These are phyloP conservation scores for Trypanosoma boissoni DNA, from an alignment of 208 protist species.

Conservation along the genomic window DNA sequence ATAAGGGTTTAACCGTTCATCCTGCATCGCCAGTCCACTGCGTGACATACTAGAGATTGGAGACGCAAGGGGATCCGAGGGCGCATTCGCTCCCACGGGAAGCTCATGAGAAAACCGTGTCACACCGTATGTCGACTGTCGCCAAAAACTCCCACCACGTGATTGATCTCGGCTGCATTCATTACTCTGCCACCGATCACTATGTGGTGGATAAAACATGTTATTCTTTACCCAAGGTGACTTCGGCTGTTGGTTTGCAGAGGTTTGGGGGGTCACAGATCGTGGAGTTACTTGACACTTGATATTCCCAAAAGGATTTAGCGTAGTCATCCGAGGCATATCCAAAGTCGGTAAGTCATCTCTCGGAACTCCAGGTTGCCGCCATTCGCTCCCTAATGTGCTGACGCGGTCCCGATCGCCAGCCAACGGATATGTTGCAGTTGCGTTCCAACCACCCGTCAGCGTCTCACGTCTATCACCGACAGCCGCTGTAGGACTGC, in stretches of 20 bases:
- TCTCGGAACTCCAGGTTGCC: neutral
- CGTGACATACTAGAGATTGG: conserved; percentile 18
- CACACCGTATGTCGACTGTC: neutral
- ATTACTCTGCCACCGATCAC: conserved; percentile 22
- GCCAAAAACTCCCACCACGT: conserved; percentile 13
- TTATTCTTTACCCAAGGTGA: neutral
- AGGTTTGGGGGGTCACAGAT: no score
- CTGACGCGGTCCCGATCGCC: neutral
- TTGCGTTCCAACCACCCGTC: neutral
- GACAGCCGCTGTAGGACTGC: neutral
- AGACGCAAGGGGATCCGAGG: conserved; percentile 12
- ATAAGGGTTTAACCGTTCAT: conserved; percentile 11
- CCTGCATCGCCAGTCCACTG: conserved; percentile 10
- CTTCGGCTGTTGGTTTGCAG: neutral
- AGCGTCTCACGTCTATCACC: neutral
- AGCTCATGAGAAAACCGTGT: neutral
- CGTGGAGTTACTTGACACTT: conserved; percentile 8
- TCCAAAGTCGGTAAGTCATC: conserved; percentile 14
- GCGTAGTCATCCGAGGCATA: conserved; percentile 1
- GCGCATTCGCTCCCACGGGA: neutral
- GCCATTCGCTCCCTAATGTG: neutral
- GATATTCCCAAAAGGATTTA: conserved; percentile 21
- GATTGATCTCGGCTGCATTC: conserved; percentile 6
- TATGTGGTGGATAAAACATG: conserved; percentile 5
- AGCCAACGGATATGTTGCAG: conserved; percentile 2